Evolutionary conservation across 371 early-diverging fungal species (phyloP), one percentile per base, ranked within the genome.

Genomic region (Mucor racemosus): DNA sequence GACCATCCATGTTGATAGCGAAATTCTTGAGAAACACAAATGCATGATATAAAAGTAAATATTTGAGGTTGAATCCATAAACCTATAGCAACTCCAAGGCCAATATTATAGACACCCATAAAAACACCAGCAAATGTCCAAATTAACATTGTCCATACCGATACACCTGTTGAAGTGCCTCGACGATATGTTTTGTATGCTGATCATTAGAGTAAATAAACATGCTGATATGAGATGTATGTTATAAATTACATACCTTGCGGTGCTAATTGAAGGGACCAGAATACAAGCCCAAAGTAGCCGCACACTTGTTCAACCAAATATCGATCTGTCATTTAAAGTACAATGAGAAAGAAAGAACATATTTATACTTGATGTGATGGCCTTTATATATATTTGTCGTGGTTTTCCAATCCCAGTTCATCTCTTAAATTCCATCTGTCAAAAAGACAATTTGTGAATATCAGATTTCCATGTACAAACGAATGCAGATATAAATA

Each of bases 221-320:
- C 26, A 10, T 10, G 19, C 21, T 9, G 46, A 19, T 17, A 19
- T 21, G 10, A 21, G 5, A 7, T 48, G 19, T 11, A 50, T 9
- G 13, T 21, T 8, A 19, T 50, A 11, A 1, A 21, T 5, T n/a
- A 44, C 54, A 31, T 69, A 78, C 84, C 80, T 76, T 87, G 88
- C 0, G 88, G 88, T 5, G 77, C 72, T 15, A 88, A 63, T 60
- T 88, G 88, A 60, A 88, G 82, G 7, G 86, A 85, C 86, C 85
- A 88, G 41, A 86, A 80, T 5, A 86, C 67, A 56, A 85, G 78
- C 0, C 87, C 88, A 35, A 88, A 69, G 40, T 79, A 74, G 11
- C 81, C 82, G 64, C 81, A 85, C 31, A 85, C 74, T 61, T 82
- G 82, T 62, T 85, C 84, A 7, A 57, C 65, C 21, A 76, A 17